Conservation (phyloP, 768 basidiomycete genomes). For the Exsudoporus frostii region DNA sequence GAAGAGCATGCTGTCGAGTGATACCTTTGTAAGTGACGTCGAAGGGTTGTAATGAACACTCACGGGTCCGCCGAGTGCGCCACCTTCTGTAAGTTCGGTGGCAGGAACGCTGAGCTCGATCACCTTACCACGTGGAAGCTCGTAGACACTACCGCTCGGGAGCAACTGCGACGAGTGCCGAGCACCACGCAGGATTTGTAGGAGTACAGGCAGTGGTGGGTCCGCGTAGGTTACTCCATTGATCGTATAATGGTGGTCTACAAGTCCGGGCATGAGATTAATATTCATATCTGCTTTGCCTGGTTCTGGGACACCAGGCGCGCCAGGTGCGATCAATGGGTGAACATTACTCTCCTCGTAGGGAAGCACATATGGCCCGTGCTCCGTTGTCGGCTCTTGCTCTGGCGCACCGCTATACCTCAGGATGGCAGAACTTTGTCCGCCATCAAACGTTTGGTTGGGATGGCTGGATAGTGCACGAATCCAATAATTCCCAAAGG, state of each 20-base stretch:
- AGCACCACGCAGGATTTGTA: constrained; percentile 24
- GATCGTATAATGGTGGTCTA: background rate
- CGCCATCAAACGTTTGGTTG: constrained; percentile 35
- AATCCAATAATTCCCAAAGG: constrained; percentile 41
- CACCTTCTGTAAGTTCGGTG: constrained; percentile 12
- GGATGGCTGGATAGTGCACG: constrained; percentile 1
- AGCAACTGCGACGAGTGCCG: constrained; percentile 8
- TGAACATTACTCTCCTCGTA: constrained; percentile 19
- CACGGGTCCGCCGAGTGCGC: constrained; percentile 31
- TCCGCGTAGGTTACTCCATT: constrained; percentile 4
- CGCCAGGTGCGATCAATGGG: constrained; percentile 19
- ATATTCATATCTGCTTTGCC: constrained; percentile 27
- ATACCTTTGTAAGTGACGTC: background rate
- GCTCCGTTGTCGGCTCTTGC: constrained; percentile 29
- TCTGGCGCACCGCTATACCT: constrained; percentile 22
- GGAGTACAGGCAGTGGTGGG: constrained; percentile 18
- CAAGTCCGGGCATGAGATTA: constrained; percentile 12
- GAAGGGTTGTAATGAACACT: constrained; percentile 1
- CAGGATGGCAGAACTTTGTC: constrained; percentile 19
- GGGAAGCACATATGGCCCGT: constrained; percentile 2
- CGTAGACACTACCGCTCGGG: constrained; percentile 15
- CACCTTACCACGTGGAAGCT: constrained; percentile 11
- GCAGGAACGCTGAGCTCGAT: constrained; percentile 21
- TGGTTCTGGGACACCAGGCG: constrained; percentile 19
- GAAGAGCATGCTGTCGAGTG: constrained; percentile 17